phyloP scores from a whole-genome alignment of 164 flowering plant species.

The Pachysandra terminalis region DNA sequence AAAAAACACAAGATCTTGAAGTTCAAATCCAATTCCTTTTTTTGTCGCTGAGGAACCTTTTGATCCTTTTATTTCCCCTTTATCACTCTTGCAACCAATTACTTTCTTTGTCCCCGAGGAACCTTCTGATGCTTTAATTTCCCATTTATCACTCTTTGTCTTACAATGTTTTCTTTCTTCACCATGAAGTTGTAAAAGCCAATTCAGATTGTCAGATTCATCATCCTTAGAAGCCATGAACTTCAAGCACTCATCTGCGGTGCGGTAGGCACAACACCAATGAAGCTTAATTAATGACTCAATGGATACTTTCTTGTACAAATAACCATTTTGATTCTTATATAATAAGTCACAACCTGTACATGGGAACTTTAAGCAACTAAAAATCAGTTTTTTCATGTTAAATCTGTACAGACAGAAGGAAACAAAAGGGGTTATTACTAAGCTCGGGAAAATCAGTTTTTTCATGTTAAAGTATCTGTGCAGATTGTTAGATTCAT shows the following conservation, averaged over 20 bases:
- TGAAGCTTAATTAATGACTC: conserved; percentile 66
- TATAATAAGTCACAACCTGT: too few relatives aligned
- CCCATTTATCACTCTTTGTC: conserved; percentile 22
- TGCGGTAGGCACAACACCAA: conserved; percentile 61
- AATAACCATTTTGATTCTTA: conserved; percentile 88
- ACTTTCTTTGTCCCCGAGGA: conserved; percentile 48
- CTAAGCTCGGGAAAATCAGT: too few relatives aligned
- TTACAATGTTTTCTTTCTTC: conserved; percentile 33
- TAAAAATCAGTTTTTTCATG: too few relatives aligned
- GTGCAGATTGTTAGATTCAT: conserved; percentile 42
- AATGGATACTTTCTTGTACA: conserved; percentile 76
- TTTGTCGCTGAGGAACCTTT: conserved; percentile 47
- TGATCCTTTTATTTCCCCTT: conserved; percentile 19
- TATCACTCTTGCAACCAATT: too few relatives aligned
- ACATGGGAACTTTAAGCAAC: too few relatives aligned
- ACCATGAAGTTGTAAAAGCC: conserved; percentile 81
- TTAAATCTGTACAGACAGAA: too few relatives aligned
- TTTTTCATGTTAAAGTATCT: too few relatives aligned
- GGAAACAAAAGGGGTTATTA: too few relatives aligned
- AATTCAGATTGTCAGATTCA: conserved; percentile 53
- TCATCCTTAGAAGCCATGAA: conserved; percentile 45
- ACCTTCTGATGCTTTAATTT: conserved; percentile 27
- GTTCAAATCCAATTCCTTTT: conserved; percentile 40
- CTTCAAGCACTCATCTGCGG: conserved; percentile 70
- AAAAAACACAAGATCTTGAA: conserved; percentile 72